These are phyloP conservation scores for Quercus gilva DNA, from an alignment of 306 rosid genomes.

Conservation along the genomic window DNA sequence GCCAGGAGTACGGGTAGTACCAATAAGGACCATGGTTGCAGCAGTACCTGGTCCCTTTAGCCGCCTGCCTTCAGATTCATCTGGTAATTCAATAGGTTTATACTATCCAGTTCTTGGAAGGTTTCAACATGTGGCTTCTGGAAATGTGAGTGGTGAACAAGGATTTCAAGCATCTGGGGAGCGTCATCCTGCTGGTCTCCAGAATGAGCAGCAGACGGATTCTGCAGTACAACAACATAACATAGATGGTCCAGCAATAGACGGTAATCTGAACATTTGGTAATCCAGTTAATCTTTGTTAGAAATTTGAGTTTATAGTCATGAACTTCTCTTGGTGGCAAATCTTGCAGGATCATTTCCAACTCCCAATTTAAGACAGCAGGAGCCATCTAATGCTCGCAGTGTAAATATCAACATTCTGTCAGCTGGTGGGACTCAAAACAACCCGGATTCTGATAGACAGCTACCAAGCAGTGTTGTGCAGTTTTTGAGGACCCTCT, in stretches of 20 bases:
- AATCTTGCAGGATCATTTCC: slow-evolving; percentile 47
- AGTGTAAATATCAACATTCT: slow-evolving; percentile 62
- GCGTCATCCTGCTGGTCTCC: slow-evolving; percentile 33
- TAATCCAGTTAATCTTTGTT: slow-evolving; percentile 17
- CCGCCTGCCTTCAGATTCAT: slow-evolving; percentile 60
- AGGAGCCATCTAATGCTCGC: slow-evolving; percentile 45
- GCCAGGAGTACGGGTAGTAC: slow-evolving; percentile 72
- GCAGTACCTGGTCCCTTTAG: slow-evolving; percentile 66
- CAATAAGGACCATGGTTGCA: slow-evolving; percentile 86
- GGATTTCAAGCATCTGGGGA: slow-evolving; percentile 59
- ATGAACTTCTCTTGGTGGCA: slow-evolving; percentile 17
- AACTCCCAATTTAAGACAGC: slow-evolving; percentile 46
- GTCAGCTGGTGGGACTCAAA: slow-evolving; percentile 69
- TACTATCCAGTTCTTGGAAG: slow-evolving; percentile 89
- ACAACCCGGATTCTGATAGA: slow-evolving; percentile 64
- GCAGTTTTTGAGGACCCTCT: slow-evolving; percentile 60
- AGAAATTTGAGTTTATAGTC: slow-evolving; percentile 10
- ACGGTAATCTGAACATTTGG: slow-evolving; percentile 50
- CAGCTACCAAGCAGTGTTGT: slow-evolving; percentile 61
- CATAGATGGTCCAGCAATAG: slow-evolving; percentile 54
- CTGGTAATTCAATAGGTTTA: slow-evolving; percentile 75
- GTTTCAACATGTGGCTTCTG: slow-evolving; percentile 65
- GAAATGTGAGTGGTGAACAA: slow-evolving; percentile 47
- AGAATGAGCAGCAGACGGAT: slow-evolving; percentile 36
- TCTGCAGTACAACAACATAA: slow-evolving; percentile 47